phyloP scores from a whole-genome alignment of 192 early-diverging fungal species.

The Cladochytrium replicatum region DNA sequence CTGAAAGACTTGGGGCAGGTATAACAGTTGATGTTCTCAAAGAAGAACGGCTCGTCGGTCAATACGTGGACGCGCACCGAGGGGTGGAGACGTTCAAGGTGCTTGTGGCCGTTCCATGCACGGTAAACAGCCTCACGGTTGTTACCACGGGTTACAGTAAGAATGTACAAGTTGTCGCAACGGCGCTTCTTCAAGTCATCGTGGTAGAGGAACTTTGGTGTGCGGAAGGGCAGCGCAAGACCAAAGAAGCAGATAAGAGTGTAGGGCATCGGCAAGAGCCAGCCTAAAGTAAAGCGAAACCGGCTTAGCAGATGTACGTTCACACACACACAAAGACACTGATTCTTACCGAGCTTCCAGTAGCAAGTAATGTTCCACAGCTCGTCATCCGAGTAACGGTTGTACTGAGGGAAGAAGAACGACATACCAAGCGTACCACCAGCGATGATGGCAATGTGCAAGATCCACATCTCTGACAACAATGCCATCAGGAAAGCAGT shows the following conservation, averaged over 20 bases:
- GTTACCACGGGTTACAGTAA: slow-evolving; percentile 48
- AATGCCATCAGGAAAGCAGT: slow-evolving; percentile 5
- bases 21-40: slow-evolving; percentile 49
- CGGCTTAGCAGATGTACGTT: no score
- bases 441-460: slow-evolving; percentile 9
- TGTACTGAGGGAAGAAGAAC: slow-evolving; percentile 7
- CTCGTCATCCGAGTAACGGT: slow-evolving; percentile 9
- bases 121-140: slow-evolving; percentile 44
- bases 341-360: slow-evolving; percentile 25
- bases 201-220: slow-evolving; percentile 11
- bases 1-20: slow-evolving; percentile 41
- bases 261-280: slow-evolving; percentile 20
- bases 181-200: slow-evolving; percentile 19
- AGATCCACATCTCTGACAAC: slow-evolving; percentile 12
- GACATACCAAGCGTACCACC: slow-evolving; percentile 11
- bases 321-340: no score
- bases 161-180: slow-evolving; percentile 47
- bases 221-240: slow-evolving; percentile 15
- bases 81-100: slow-evolving; percentile 43
- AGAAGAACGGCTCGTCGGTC: slow-evolving; percentile 48
- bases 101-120: slow-evolving; percentile 42
- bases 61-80: slow-evolving; percentile 47
- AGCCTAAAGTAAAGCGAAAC: no score
- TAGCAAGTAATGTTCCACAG: slow-evolving; percentile 19
- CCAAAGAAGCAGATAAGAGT: slow-evolving; percentile 20